phyloP scores from a whole-genome alignment of 805 yeast species.

The Suhomyces sp. region DNA sequence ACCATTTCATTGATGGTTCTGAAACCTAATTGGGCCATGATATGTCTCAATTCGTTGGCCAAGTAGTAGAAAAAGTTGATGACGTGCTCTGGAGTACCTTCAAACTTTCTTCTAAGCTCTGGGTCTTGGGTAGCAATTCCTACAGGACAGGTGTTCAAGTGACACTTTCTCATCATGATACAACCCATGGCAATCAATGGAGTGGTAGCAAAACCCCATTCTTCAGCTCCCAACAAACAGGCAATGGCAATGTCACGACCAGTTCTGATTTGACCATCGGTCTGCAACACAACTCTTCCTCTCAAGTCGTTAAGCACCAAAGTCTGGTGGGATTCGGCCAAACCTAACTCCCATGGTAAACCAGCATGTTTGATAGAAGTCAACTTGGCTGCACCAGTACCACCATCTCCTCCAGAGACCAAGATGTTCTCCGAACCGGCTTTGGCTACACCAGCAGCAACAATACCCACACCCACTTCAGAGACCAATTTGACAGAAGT shows the following conservation, averaged over 20 bases:
- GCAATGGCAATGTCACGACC: constrained; percentile 98
- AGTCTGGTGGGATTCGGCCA: constrained; percentile 98
- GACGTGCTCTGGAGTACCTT: constrained; percentile 97
- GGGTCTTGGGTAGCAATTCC: constrained; percentile 99
- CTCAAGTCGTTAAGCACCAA: constrained; percentile 91
- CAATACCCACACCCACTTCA: constrained; percentile 98
- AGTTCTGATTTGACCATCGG: constrained; percentile 97
- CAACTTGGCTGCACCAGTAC: constrained; percentile 99
- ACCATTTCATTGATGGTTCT: constrained; percentile 97
- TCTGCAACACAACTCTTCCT: constrained; percentile 92
- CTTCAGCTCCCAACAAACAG: constrained; percentile 94
- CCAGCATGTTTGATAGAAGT: constrained; percentile 97
- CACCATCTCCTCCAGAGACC: constrained; percentile 98
- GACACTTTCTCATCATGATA: constrained; percentile 94
- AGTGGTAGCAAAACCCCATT: constrained; percentile 97
- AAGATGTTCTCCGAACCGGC: constrained; percentile 97
- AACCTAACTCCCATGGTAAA: constrained; percentile 97
- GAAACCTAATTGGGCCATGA: constrained; percentile 95
- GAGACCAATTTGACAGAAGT: constrained; percentile 95
- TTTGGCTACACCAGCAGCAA: constrained; percentile 98
- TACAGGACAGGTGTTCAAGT: constrained; percentile 91
- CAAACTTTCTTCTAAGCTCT: constrained; percentile 82
- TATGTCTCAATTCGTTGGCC: constrained; percentile 84
- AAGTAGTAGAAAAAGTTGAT: constrained; percentile 95
- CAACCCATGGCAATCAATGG: constrained; percentile 98